Conservation (phyloP, 106 monocot genomes). For the Narthecium ossifragum region DNA sequence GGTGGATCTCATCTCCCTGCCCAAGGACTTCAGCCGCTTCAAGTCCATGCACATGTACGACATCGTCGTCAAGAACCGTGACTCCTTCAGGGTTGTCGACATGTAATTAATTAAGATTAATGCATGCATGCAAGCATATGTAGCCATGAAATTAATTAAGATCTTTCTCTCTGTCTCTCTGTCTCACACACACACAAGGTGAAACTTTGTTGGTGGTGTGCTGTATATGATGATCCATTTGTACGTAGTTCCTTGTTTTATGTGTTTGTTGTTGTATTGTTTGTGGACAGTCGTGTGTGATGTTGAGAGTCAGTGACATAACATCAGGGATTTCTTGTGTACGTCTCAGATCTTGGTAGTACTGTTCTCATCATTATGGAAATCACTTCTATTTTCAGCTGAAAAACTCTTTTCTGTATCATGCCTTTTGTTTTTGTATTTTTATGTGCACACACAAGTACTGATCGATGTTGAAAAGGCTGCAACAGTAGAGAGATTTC, state of each 20-base stretch:
- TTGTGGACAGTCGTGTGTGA: too few species aligned
- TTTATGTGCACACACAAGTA: too few species aligned
- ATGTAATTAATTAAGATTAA: neutral
- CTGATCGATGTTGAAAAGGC: too few species aligned
- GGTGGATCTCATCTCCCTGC: slow-evolving; percentile 62
- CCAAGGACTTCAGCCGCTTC: slow-evolving; percentile 48
- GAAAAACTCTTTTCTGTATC: too few species aligned
- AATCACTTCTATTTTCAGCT: too few species aligned
- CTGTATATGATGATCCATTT: neutral
- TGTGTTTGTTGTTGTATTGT: neutral
- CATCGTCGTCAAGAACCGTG: slow-evolving; percentile 69
- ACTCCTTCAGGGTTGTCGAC: slow-evolving; percentile 45
- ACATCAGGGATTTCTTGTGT: too few species aligned
- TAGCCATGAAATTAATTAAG: neutral
- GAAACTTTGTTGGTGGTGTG: neutral
- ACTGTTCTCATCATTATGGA: too few species aligned
- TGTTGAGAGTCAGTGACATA: too few species aligned
- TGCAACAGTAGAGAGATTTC: too few species aligned
- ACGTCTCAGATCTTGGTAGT: too few species aligned
- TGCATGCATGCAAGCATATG: neutral
- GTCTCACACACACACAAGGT: too few species aligned
- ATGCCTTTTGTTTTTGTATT: too few species aligned
- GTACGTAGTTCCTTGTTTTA: neutral
- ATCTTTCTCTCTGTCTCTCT: neutral
- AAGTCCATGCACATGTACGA: slow-evolving; percentile 63